Percentiles rank a stretch among this genome's conserved stretches.
phyloP scores from a whole-genome alignment of 179 eudicot genomes.

The Silene coronaria region DNA sequence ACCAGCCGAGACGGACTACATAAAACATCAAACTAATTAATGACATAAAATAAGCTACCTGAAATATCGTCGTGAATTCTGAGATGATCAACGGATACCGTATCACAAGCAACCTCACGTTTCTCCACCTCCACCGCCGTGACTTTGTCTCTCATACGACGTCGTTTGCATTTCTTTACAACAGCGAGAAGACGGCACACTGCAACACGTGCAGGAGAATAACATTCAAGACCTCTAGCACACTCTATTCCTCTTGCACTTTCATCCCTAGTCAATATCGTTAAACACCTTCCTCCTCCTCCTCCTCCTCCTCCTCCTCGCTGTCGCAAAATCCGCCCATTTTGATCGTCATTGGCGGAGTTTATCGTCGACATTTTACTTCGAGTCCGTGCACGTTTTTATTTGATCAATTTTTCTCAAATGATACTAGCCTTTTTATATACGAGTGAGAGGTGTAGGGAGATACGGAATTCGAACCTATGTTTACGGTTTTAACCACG shows the following conservation, averaged over 20 bases:
- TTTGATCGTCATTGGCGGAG: neutral
- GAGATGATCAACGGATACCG: neutral
- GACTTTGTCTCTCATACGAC: slow-evolving; percentile 19
- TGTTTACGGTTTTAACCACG: no score
- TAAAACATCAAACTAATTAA: no score
- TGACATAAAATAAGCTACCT: slow-evolving; percentile 12
- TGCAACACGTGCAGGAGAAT: slow-evolving; percentile 30
- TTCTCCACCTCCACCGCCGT: slow-evolving; percentile 3
- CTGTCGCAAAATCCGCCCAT: neutral
- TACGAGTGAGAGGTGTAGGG: neutral
- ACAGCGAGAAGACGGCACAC: slow-evolving; percentile 24
- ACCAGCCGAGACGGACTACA: no score
- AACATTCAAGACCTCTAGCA: slow-evolving; percentile 12
- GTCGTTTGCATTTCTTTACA: slow-evolving; percentile 18
- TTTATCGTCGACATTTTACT: slow-evolving; percentile 10
- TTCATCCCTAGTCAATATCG: slow-evolving; percentile 18
- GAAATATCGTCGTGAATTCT: neutral
- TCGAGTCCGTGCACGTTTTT: neutral
- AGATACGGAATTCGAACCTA: no score
- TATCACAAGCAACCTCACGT: neutral
- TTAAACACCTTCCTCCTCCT: slow-evolving; percentile 8
- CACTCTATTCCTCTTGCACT: slow-evolving; percentile 6
- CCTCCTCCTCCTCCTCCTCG: slow-evolving; percentile 8
- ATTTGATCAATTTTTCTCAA: neutral
- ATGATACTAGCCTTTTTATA: neutral